Evolutionary conservation across 2,329 filamentous ascomycete genomes (phyloP), one percentile per base, ranked within the genome.

Genomic region (Aspergillus terreus): DNA sequence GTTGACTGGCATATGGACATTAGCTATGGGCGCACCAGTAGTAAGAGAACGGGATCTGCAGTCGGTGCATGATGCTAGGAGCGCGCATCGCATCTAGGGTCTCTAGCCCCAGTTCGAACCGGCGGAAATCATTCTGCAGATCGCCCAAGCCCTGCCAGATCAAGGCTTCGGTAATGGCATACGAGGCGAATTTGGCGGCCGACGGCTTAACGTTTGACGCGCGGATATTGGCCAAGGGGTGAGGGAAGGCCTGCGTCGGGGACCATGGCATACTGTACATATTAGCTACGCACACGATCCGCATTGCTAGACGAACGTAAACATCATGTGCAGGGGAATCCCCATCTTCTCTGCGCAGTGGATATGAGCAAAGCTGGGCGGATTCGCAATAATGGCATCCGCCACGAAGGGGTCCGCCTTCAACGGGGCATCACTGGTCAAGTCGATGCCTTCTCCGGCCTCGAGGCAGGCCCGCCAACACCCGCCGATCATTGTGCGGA

Each of bases 91-190:
- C 74, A 56, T 86, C 90, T 36, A 96, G 78, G 0, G 86, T 82
- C 32, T 92, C 86, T 1, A 96, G 75, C 35, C 87, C 86, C 1
- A 95, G 77, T n/a, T 82, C 82, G 55, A 84, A 52, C 4, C 52
- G 50, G 9, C 58, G 57, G 40, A 59, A 61, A 19, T 54, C 21
- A 33, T 62, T 62, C 67, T 95, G 91, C 9, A 96, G 77, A 69
- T 95, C 91, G 46, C 91, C 90, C 9, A 95, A 74, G 0, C 90
- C 90, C 71, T 95, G 88, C 89, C 90, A 95, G 4, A 89, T 92
- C 76, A 95, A 82, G 81, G 92, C 87, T 58, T 95, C 90, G 4
- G 94, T 87, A 21, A 95, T 75, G 0, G 84, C 83, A 63, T 95
- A 95, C 0, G 86, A 87, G 52, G 92, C 76, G 65, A 88, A 90